Base-by-base conservation (phyloP, 1,139 yeast genomes). In the Geotrichum siamense region DNA sequence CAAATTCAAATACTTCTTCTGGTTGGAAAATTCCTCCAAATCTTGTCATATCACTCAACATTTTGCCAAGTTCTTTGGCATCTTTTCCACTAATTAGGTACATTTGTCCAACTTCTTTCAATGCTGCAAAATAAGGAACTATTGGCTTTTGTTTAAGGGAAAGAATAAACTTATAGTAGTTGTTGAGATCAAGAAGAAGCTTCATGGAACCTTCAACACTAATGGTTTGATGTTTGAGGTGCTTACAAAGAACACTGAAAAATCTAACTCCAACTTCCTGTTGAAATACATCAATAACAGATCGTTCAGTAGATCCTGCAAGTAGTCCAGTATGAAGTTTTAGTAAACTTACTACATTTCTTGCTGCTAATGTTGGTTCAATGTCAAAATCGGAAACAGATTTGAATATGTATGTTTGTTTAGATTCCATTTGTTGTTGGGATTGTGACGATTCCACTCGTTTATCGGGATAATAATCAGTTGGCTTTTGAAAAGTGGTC, bases 261-360 rank as follows among this genome's bases (percentile, higher is more conserved):
- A 91, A 81, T 39, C 98, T 63, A 57, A 86, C 87, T 0, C 96
- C 96, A 28, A 91, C 79, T 59, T 91, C 98, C 58, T 89, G 95
- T 55, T 89, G 94, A 58, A 87, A 91, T 0, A 91, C 94, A 56
- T 89, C 97, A 27, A 89, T 76, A 8, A 93, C 82, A 0, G 87
- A 76, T 56, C 82, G 84, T 48, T 91, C 97, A 0, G 96, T 86
- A 16, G 94, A 77, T 2, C 91, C 95, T 16, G 76, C 79, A 40
- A 91, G 67, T 43, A 89, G 65, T 48, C 77, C 76, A 51, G 89
- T 78, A 59, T 91, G 94, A n/a, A 79, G 76, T 17, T 75, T 75
- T 43, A 91, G 64, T 23, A 87, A 68, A 22, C 71, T 68, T 1
- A 85, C 76, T 1, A 77, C 81, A 47, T 75, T 74, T 10, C 54